Evolutionary conservation across 2,329 filamentous ascomycete genomes (phyloP).

Genomic region (Amauroascus niger): DNA sequence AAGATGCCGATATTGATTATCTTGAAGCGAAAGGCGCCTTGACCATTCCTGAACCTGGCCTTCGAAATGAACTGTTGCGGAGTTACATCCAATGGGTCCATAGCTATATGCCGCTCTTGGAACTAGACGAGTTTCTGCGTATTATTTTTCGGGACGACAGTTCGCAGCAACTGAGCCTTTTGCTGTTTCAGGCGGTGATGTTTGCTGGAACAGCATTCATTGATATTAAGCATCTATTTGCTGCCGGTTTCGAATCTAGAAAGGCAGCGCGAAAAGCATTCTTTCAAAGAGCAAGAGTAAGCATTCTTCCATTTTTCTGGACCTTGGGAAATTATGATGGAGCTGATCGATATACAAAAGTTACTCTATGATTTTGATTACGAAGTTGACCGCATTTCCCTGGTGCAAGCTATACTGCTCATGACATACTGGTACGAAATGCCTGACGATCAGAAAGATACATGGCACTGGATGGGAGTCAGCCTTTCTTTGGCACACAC

Average conservation of each 20-base stretch:
- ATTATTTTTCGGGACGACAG: constrained; percentile 58
- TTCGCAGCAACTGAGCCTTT: constrained; percentile 62
- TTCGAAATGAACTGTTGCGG: constrained; percentile 73
- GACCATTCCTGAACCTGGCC: constrained; percentile 56
- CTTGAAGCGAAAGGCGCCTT: constrained; percentile 76
- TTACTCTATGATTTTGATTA: constrained; percentile 93
- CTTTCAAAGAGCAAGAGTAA: constrained; percentile 75
- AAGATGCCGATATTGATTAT: constrained; percentile 72
- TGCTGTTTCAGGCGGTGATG: constrained; percentile 91
- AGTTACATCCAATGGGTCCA: constrained; percentile 84
- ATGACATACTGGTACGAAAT: constrained; percentile 99
- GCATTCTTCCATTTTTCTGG: constrained; percentile 25
- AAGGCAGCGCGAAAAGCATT: constrained; percentile 80
- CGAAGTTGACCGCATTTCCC: constrained; percentile 75
- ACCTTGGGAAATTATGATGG: neutral
- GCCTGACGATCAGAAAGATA: constrained; percentile 93
- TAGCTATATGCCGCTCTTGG: constrained; percentile 85
- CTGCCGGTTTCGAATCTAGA: constrained; percentile 65
- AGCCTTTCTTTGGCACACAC: constrained; percentile 88
- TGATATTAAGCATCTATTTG: constrained; percentile 63
- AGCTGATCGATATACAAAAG: constrained; percentile 34
- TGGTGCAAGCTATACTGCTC: constrained; percentile 78
- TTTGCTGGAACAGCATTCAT: constrained; percentile 85
- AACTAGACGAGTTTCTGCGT: constrained; percentile 50
- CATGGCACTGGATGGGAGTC: constrained; percentile 98